Percentiles rank a stretch among this genome's conserved stretches.
phyloP scores from a whole-genome alignment of 495 filamentous ascomycete genomes.

The Hypoxylon intermedium region DNA sequence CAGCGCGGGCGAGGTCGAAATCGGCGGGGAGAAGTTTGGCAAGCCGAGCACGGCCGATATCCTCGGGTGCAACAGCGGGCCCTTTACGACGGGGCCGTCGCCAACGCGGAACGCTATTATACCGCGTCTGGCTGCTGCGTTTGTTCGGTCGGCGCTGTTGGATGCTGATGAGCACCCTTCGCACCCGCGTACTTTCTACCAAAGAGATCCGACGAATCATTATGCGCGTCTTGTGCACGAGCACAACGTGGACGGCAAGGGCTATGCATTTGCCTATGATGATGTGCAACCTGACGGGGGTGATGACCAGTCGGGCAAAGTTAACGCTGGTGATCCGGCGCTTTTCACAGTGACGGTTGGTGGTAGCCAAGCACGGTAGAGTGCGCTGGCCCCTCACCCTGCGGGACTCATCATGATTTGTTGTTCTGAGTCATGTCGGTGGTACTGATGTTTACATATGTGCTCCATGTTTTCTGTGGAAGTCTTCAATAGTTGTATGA shows the following conservation, averaged over 20 bases:
- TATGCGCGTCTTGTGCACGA: constrained; percentile 74
- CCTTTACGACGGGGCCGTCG: constrained; percentile 65
- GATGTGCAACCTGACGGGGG: constrained; percentile 71
- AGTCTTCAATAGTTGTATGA: no score
- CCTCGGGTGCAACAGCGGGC: constrained; percentile 73
- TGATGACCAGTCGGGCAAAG: constrained; percentile 70
- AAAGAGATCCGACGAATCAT: constrained; percentile 68
- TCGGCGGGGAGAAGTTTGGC: constrained; percentile 60
- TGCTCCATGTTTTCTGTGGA: no score
- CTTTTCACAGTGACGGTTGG: constrained; percentile 73
- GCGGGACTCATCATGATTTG: background rate
- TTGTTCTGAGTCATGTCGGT: no score
- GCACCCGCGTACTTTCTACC: constrained; percentile 60
- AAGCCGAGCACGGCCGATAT: constrained; percentile 71
- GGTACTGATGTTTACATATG: no score
- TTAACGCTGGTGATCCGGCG: constrained; percentile 65
- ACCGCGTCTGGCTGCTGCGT: constrained; percentile 70
- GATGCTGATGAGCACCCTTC: constrained; percentile 60
- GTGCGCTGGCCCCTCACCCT: background rate
- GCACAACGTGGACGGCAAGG: constrained; percentile 68
- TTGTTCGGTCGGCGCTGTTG: constrained; percentile 69
- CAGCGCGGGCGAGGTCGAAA: constrained; percentile 34
- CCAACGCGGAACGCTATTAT: constrained; percentile 66
- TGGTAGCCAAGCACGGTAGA: constrained; percentile 45
- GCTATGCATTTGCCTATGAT: constrained; percentile 84